phyloP scores from a whole-genome alignment of 2,329 filamentous ascomycete species.

The Venturia asperata region DNA sequence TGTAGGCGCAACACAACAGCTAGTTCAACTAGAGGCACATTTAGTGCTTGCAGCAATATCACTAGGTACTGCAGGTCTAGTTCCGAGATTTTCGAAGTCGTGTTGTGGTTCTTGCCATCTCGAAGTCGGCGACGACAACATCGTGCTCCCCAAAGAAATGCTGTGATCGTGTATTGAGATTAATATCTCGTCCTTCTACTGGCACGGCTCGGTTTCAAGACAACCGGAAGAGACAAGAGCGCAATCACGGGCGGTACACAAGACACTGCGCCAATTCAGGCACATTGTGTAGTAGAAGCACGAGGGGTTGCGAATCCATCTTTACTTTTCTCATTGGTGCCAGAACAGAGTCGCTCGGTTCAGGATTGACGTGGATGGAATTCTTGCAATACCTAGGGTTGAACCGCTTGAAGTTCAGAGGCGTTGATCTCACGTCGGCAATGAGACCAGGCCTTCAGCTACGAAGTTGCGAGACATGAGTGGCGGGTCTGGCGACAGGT shows the following conservation, averaged over 20 bases:
- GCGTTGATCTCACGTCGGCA: not conserved
- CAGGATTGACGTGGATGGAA: not conserved
- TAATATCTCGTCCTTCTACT: not conserved
- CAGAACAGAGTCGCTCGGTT: not conserved
- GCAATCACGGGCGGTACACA: not conserved
- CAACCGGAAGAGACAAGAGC: not conserved
- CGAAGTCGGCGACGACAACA: not conserved
- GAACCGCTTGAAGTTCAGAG: not conserved
- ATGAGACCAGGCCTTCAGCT: no score
- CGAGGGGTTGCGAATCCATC: not conserved
- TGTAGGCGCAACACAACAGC: not conserved
- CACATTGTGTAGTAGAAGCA: not conserved
- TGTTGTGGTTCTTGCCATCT: not conserved
- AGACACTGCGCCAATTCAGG: not conserved
- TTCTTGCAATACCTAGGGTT: not conserved
- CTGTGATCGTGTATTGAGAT: not conserved
- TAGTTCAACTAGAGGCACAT: not conserved
- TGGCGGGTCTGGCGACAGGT: not conserved
- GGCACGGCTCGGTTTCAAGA: not conserved
- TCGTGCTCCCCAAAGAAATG: not conserved
- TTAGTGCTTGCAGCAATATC: not conserved
- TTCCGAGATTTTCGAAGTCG: not conserved
- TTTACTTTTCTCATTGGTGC: not conserved
- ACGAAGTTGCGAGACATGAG: not conserved
- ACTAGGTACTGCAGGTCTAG: not conserved